Conservation (phyloP, 352 stramenopile genomes). For the Pythium coloratum region DNA sequence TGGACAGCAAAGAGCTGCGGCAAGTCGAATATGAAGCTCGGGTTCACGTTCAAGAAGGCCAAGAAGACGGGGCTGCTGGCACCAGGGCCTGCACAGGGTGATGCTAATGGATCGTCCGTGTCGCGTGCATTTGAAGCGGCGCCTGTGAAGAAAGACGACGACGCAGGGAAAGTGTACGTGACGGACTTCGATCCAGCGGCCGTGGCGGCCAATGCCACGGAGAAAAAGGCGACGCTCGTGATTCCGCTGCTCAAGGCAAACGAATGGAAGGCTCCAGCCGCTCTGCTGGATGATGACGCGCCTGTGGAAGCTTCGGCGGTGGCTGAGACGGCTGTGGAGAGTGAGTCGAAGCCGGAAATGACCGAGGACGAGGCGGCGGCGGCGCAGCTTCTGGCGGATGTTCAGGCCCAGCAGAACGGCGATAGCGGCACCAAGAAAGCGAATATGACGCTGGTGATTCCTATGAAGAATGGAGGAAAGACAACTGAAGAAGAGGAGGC, state of each 20-base stretch:
- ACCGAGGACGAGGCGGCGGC: conserved; percentile 44
- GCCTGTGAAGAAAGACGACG: conserved; percentile 9
- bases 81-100: background rate
- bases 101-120: conserved; percentile 8
- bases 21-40: conserved; percentile 50
- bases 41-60: conserved; percentile 75
- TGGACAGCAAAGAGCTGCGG: background rate
- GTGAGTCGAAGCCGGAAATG: background rate
- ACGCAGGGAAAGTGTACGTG: conserved; percentile 65
- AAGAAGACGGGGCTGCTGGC: conserved; percentile 40
- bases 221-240: conserved; percentile 44
- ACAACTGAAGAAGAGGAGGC: conserved; percentile 2
- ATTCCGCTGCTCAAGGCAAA: conserved; percentile 75
- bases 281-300: background rate
- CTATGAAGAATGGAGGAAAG: conserved; percentile 28
- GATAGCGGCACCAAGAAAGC: background rate
- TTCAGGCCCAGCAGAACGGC: conserved; percentile 18
- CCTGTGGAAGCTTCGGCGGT: background rate
- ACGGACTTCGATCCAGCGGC: conserved; percentile 63
- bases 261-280: conserved; percentile 33
- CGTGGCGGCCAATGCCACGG: conserved; percentile 31
- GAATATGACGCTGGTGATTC: conserved; percentile 53
- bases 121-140: conserved; percentile 27
- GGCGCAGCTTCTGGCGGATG: conserved; percentile 41
- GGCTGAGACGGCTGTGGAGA: background rate